A percentile compares a stretch with the other conserved stretches of the same genome.
Conservation (phyloP, 352 stramenopile genomes). For the Phytophthora cactorum region DNA sequence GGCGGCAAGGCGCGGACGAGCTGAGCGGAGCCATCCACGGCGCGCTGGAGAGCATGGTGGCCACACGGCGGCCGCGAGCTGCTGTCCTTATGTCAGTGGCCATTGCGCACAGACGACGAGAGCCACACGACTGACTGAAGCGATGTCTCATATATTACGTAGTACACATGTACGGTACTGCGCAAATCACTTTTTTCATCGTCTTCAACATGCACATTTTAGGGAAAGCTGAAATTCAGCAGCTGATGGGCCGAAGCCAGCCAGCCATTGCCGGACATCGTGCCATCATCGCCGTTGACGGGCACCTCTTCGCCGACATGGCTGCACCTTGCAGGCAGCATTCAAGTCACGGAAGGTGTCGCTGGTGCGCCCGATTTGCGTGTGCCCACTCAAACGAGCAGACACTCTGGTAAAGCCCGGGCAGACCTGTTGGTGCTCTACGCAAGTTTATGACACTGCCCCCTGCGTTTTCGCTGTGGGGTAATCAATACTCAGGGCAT, state of each 20-base stretch:
- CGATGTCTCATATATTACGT: slow-evolving; percentile 33
- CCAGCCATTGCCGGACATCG: not conserved
- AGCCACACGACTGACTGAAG: slow-evolving; percentile 17
- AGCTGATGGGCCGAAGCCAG: slow-evolving; percentile 3
- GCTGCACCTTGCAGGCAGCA: slow-evolving; percentile 4
- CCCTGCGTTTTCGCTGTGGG: slow-evolving; percentile 5
- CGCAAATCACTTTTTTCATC: slow-evolving; percentile 19
- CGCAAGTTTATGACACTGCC: slow-evolving; percentile 5
- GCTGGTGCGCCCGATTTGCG: slow-evolving; percentile 13
- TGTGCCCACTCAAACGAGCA: slow-evolving; percentile 23
- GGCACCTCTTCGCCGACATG: slow-evolving; percentile 1
- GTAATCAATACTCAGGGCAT: slow-evolving; percentile 20
- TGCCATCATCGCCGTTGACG: slow-evolving; percentile 9
- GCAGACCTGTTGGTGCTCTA: slow-evolving; percentile 2
- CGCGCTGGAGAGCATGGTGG: slow-evolving; percentile 62
- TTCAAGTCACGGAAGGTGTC: slow-evolving; percentile 13
- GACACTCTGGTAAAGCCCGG: slow-evolving; percentile 25
- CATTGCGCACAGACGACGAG: slow-evolving; percentile 9
- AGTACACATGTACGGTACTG: not conserved
- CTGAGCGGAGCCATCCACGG: slow-evolving; percentile 73
- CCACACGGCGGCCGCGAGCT: slow-evolving; percentile 19
- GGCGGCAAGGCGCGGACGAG: slow-evolving; percentile 84
- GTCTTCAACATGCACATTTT: slow-evolving; percentile 16
- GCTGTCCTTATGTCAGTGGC: not conserved
- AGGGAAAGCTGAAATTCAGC: not conserved